A percentile compares a stretch with the other conserved stretches of the same genome.
Evolutionary conservation across 139 green algal genomes (phyloP).

Genomic region (Pleodorina starrii): DNA sequence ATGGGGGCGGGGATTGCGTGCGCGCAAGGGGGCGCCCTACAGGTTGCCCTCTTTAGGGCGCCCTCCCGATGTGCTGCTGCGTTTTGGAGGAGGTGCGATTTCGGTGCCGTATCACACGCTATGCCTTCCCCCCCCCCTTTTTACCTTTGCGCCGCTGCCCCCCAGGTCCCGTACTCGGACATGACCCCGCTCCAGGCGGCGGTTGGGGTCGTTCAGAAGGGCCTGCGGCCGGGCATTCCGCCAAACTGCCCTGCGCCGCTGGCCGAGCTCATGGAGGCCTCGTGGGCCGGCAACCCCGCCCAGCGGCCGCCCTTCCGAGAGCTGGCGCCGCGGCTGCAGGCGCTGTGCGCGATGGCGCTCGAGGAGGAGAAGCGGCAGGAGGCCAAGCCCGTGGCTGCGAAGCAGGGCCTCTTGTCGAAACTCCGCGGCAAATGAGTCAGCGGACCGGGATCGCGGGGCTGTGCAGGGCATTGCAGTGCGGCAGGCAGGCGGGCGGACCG

Average conservation of each 20-base stretch:
- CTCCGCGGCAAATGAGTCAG: slow-evolving; percentile 55
- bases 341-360: slow-evolving; percentile 44
- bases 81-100: too few relatives aligned
- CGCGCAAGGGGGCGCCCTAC: too few relatives aligned
- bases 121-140: too few relatives aligned
- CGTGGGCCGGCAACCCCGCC: slow-evolving; percentile 75
- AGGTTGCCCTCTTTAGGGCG: too few relatives aligned
- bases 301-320: slow-evolving; percentile 72
- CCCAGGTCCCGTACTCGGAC: slow-evolving; percentile 90
- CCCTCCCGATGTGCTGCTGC: too few relatives aligned
- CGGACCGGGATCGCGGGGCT: background rate
- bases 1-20: too few relatives aligned
- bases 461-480: too few relatives aligned
- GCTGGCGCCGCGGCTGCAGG: slow-evolving; percentile 69
- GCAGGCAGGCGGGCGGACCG: too few relatives aligned
- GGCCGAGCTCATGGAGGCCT: slow-evolving; percentile 85
- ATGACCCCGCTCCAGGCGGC: slow-evolving; percentile 93
- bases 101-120: too few relatives aligned
- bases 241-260: slow-evolving; percentile 76
- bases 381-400: background rate
- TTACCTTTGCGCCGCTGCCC: too few relatives aligned
- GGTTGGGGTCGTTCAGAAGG: slow-evolving; percentile 98
- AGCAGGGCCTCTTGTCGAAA: slow-evolving; percentile 60
- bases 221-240: slow-evolving; percentile 88
- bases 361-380: slow-evolving; percentile 64